phyloP scores from a whole-genome alignment of 2,329 filamentous ascomycete species.

The Trichoderma brevicompactum region DNA sequence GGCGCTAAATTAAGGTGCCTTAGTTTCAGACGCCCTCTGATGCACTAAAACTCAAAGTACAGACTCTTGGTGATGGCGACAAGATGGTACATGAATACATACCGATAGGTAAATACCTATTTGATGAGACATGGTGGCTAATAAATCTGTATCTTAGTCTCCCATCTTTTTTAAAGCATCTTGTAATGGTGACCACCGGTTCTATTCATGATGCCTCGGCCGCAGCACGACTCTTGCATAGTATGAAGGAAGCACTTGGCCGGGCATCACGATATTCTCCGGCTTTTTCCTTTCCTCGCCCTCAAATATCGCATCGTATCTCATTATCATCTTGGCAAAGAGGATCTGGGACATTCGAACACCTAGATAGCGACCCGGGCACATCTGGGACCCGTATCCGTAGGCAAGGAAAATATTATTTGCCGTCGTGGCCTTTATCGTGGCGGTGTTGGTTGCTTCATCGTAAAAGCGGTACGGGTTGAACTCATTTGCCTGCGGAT shows the following conservation, averaged over 20 bases:
- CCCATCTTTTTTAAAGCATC: too few relatives aligned
- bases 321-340: slow-evolving; percentile 27
- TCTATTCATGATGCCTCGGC: neutral
- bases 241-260: slow-evolving; percentile 24
- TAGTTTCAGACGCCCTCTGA: too few relatives aligned
- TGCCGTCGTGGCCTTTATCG: slow-evolving; percentile 16
- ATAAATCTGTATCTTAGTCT: too few relatives aligned
- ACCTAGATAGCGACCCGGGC: slow-evolving; percentile 26
- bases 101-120: too few relatives aligned
- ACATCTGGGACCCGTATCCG: slow-evolving; percentile 25
- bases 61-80: too few relatives aligned
- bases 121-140: too few relatives aligned
- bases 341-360: slow-evolving; percentile 26
- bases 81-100: too few relatives aligned
- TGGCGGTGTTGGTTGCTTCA: slow-evolving; percentile 18
- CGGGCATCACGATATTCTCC: slow-evolving; percentile 26
- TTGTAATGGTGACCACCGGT: neutral
- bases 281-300: slow-evolving; percentile 2
- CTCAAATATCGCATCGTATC: slow-evolving; percentile 18
- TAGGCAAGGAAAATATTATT: slow-evolving; percentile 25
- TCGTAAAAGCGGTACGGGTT: slow-evolving; percentile 28
- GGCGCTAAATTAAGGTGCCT: neutral
- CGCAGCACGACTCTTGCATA: slow-evolving; percentile 11
- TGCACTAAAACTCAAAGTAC: too few relatives aligned
- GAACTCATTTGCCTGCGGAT: slow-evolving; percentile 18